phyloP scores from a whole-genome alignment of 441 rosid genomes.

The Omphalea diandra region DNA sequence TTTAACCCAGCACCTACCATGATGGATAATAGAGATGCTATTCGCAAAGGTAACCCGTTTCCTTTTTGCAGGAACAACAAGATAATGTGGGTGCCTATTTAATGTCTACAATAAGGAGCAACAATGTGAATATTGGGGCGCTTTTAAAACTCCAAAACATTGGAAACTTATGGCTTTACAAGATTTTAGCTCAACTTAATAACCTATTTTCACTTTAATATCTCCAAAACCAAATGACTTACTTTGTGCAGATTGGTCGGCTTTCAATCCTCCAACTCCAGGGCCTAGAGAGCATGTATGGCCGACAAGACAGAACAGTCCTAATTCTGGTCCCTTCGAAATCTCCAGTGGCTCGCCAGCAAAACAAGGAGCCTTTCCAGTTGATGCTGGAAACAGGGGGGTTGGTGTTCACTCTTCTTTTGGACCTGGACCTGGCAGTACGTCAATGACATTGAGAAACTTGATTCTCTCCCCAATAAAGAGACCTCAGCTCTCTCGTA shows the following conservation, averaged over 20 bases:
- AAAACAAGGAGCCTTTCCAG: conserved; percentile 46
- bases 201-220: conserved; percentile 32
- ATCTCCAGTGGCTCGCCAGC: conserved; percentile 60
- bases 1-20: conserved; percentile 52
- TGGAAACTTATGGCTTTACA: conserved; percentile 11
- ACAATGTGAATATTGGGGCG: neutral
- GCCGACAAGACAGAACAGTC: conserved; percentile 82
- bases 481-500: conserved; percentile 87
- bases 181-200: neutral
- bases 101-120: neutral
- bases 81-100: conserved; percentile 16
- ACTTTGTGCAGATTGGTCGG: conserved; percentile 81
- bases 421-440: conserved; percentile 53
- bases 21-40: conserved; percentile 64
- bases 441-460: conserved; percentile 77
- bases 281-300: conserved; percentile 84
- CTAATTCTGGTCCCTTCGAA: conserved; percentile 70
- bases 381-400: conserved; percentile 63
- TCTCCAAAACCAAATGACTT: conserved; percentile 69
- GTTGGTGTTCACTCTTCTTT: conserved; percentile 45
- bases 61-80: conserved; percentile 9
- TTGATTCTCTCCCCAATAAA: conserved; percentile 87
- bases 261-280: conserved; percentile 87
- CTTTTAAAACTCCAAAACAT: neutral
- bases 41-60: conserved; percentile 61